Conservation (phyloP, 148 eudicot species). For the Limonium bicolor region DNA sequence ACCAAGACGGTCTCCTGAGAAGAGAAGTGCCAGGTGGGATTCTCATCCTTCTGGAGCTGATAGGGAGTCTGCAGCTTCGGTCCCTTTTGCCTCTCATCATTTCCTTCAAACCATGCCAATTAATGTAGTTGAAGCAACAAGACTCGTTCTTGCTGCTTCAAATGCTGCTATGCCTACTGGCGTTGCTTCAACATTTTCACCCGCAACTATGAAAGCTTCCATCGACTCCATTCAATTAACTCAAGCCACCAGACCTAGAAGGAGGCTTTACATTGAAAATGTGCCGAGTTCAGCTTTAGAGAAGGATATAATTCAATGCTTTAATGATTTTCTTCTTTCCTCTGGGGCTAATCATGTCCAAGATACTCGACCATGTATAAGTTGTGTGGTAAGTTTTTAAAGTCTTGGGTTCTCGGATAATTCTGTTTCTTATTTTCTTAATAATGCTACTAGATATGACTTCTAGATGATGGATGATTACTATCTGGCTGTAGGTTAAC, state of each 20-base stretch:
- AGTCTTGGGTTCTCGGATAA: too few relatives aligned
- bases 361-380: slow-evolving; percentile 77
- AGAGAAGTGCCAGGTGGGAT: slow-evolving; percentile 67
- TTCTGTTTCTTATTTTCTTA: background rate
- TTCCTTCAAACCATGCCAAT: slow-evolving; percentile 23
- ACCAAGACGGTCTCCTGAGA: slow-evolving; percentile 66
- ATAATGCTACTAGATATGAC: background rate
- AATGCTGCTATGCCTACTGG: slow-evolving; percentile 20
- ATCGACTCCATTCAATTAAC: slow-evolving; percentile 86
- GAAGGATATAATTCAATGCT: slow-evolving; percentile 58
- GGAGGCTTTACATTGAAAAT: slow-evolving; percentile 90
- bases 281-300: slow-evolving; percentile 67
- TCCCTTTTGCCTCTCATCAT: slow-evolving; percentile 25
- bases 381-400: slow-evolving; percentile 91
- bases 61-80: slow-evolving; percentile 12
- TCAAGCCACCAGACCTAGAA: slow-evolving; percentile 93
- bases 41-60: slow-evolving; percentile 30
- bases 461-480: too few relatives aligned
- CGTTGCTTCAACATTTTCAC: slow-evolving; percentile 18
- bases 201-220: slow-evolving; percentile 29
- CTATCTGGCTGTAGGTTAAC: slow-evolving; percentile 44
- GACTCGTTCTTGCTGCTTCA: slow-evolving; percentile 25
- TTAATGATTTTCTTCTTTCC: slow-evolving; percentile 49
- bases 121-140: slow-evolving; percentile 20
- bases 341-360: slow-evolving; percentile 52